Base-by-base conservation (phyloP, 2,329 filamentous ascomycete genomes). In the Sarocladium strictum region DNA sequence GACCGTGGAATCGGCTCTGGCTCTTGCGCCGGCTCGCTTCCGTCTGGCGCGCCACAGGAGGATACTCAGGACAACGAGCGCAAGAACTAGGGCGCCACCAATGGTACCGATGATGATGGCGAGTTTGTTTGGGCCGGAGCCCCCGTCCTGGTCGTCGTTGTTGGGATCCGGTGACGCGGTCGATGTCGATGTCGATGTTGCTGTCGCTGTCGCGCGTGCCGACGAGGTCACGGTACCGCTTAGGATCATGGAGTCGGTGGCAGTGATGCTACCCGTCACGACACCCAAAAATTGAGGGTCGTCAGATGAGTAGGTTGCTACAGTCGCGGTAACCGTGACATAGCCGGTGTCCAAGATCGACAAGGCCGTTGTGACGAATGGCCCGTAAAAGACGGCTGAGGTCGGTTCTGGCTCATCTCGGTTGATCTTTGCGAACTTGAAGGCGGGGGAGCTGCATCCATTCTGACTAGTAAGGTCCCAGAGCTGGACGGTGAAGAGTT, bases 301-400 rank as follows among this genome's bases (percentile, higher is more conserved):
- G 29, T 51, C 27, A 29, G 27, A 19, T 23, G 33, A n/a, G n/a
- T 19, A 51, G 27, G 47, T 51, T 23, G 47, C 47, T 3, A 51
- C 47, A 3, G 47, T 51, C n/a, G 47, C 47, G 2, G 47, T 51
- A n/a, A 51, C 47, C 4, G 47, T 51, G 47, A 51, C 47, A 23
- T 51, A 51, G 26, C 47, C 47, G 27, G 47, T 51, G 47, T 51
- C 27, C 15, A 35, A 21, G 47, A 51, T 51, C 27, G 47, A 51
- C 9, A 51, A 3, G 27, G 47, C 47, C 3, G 47, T 51, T 4
- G 47, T 51, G 47, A 51, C 47, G 47, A 51, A 51, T 33, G 47
- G 47, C 6, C 47, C 47, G 47, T 5, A 35, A 10, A 29, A 29
- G n/a, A 51, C 23, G 11, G 3, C 27, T 3, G 47, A 15, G 24